phyloP scores from a whole-genome alignment of 257 asterid genomes.

The Osmanthus fragrans region DNA sequence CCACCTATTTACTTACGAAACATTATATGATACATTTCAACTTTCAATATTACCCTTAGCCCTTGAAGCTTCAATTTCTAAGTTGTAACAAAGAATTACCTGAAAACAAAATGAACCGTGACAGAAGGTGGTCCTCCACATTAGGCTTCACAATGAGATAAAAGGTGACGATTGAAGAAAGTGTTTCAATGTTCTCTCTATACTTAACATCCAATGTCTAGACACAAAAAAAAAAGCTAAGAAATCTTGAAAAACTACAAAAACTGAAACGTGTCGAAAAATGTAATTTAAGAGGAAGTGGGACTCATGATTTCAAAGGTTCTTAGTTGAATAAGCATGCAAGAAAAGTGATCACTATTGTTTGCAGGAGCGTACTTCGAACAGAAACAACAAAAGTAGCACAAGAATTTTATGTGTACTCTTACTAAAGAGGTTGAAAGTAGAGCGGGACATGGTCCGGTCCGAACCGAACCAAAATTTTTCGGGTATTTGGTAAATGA shows the following conservation, averaged over 20 bases:
- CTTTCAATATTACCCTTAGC: neutral
- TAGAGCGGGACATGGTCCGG: too few relatives aligned
- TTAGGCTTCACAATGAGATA: neutral
- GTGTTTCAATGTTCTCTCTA: neutral
- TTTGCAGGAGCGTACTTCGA: neutral
- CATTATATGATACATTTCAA: neutral
- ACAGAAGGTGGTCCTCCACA: neutral
- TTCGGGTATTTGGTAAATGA: too few relatives aligned
- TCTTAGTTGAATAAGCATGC: neutral
- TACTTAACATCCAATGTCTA: neutral
- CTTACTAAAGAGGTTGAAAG: too few relatives aligned
- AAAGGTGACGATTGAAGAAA: neutral
- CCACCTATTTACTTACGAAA: constrained; percentile 15
- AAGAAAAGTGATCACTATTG: neutral
- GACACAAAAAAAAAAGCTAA: neutral
- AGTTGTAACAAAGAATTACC: neutral
- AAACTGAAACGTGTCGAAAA: neutral
- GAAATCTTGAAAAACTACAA: neutral
- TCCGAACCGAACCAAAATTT: too few relatives aligned
- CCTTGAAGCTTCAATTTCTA: neutral
- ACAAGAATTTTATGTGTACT: neutral
- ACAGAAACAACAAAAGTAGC: neutral
- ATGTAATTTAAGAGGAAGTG: neutral
- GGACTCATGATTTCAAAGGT: neutral
- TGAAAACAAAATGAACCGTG: neutral